Percentiles rank a stretch among this genome's conserved stretches.
These are phyloP conservation scores for Cercophora newfieldiana DNA, from an alignment of 495 filamentous ascomycete genomes.

Conservation along the genomic window DNA sequence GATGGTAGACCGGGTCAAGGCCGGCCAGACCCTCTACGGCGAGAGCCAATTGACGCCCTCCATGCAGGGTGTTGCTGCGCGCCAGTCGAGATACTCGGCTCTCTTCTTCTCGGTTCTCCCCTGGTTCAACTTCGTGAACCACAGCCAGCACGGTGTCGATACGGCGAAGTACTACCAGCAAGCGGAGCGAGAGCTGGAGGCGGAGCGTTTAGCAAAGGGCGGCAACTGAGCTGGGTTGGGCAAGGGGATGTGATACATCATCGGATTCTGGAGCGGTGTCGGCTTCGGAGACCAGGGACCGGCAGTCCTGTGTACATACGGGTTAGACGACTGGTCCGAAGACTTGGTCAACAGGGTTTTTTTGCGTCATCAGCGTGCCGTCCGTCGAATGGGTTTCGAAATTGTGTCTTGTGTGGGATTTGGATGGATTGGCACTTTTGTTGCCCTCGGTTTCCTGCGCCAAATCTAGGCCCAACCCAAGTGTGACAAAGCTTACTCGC, in stretches of 20 bases:
- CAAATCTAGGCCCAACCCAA: not conserved
- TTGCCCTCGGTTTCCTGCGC: not conserved
- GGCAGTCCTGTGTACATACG: slow-evolving; percentile 33
- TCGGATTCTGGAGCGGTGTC: not conserved
- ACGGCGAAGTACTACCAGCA: slow-evolving; percentile 97
- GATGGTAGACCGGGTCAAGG: slow-evolving; percentile 95
- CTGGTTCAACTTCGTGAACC: slow-evolving; percentile 98
- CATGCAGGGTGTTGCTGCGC: slow-evolving; percentile 88
- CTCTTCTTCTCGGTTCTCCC: slow-evolving; percentile 81
- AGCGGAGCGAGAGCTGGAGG: slow-evolving; percentile 92
- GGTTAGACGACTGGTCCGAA: slow-evolving; percentile 25
- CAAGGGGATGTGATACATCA: not conserved
- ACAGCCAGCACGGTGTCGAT: slow-evolving; percentile 95
- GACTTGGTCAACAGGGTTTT: slow-evolving; percentile 24
- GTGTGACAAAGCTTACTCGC: not conserved
- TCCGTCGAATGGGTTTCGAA: not conserved
- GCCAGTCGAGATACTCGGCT: slow-evolving; percentile 88
- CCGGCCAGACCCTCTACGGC: slow-evolving; percentile 88
- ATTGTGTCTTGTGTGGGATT: not conserved
- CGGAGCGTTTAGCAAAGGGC: slow-evolving; percentile 53
- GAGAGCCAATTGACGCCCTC: slow-evolving; percentile 72
- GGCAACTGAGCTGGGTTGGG: not conserved
- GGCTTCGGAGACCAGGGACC: slow-evolving; percentile 19
- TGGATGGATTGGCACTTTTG: not conserved
- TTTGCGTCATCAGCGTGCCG: slow-evolving; percentile 17